A percentile compares a stretch with the other conserved stretches of the same genome.
Conservation (phyloP, 73 alveolate species). For the Tetrahymena borealis region DNA sequence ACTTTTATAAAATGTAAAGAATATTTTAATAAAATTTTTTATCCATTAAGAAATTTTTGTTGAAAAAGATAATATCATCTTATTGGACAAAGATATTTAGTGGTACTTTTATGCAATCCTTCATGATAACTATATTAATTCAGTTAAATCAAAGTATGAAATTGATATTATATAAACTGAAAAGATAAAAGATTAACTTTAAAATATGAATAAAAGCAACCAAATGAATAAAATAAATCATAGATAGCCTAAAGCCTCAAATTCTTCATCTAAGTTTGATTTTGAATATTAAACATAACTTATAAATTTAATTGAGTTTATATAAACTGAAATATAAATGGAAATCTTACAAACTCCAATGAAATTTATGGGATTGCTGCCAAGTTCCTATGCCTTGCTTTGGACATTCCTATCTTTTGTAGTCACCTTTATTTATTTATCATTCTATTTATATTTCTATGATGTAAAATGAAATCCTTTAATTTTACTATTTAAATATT, state of each 20-base stretch:
- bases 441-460: not conserved
- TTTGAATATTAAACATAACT: not conserved
- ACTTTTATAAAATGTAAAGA: not conserved
- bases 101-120: not conserved
- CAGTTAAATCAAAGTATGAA: too few species aligned
- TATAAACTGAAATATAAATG: not conserved
- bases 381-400: not conserved
- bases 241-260: not conserved
- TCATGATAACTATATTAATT: too few species aligned
- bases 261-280: not conserved
- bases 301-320: not conserved
- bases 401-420: not conserved
- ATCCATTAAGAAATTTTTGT: not conserved
- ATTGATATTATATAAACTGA: too few species aligned
- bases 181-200: too few species aligned
- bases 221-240: too few species aligned
- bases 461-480: not conserved
- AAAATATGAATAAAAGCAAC: too few species aligned
- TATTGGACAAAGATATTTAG: not conserved
- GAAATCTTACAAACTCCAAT: not conserved
- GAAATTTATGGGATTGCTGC: not conserved
- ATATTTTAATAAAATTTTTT: not conserved
- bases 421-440: not conserved
- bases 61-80: not conserved
- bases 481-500: not conserved